Evolutionary conservation across 106 monocot genomes (phyloP), one percentile per base, ranked within the genome.

Genomic region (Allium cepa): DNA sequence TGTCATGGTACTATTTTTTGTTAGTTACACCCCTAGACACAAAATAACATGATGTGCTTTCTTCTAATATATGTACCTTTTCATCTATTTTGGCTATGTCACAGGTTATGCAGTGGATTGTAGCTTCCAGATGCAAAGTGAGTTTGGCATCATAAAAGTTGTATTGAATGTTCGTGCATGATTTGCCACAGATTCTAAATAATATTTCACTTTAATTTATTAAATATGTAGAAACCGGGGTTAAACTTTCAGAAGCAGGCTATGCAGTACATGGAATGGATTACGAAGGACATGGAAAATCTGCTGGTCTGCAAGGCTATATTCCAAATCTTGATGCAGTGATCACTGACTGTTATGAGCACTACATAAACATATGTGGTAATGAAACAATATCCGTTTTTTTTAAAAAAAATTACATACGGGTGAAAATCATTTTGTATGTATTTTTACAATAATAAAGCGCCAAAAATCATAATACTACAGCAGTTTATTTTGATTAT

Each of bases 271-370:
- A 84, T 74, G 87, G 91, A 17, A 70, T 91, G 6, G 91, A 91
- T 69, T 82, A 91, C 56, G 75, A 83, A 15, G 91, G 91, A 36
- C 84, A 87, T 63, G 91, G 91, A 7, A 91, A 87, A 59, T 91
- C 91, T 27, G 69, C 73, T 36, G 91, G 91, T 17, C 51, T 91
- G 63, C 81, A 84, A 72, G 83, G 81, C 27, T 91, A 81, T 64
- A 59, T 91, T 13, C 79, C 73, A 3, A 77, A 62, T 65, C 84
- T 91, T 62, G 69, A 81, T n/a, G 60, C 77, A 5, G 61, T 91
- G 11, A 81, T 91, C 0, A 11, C 67, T 47, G 87, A 84, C 62
- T 84, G 83, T 46, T 63, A 62, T 0, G 22, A 76, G 6, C 65
- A 79, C 50, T 91, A 81, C 49, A 60, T 28, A 8, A 75, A 73